A percentile compares a stretch with the other conserved stretches of the same genome.
Evolutionary conservation across 2,329 filamentous ascomycete species (phyloP).

Genomic region (Lachnellula occidentalis): DNA sequence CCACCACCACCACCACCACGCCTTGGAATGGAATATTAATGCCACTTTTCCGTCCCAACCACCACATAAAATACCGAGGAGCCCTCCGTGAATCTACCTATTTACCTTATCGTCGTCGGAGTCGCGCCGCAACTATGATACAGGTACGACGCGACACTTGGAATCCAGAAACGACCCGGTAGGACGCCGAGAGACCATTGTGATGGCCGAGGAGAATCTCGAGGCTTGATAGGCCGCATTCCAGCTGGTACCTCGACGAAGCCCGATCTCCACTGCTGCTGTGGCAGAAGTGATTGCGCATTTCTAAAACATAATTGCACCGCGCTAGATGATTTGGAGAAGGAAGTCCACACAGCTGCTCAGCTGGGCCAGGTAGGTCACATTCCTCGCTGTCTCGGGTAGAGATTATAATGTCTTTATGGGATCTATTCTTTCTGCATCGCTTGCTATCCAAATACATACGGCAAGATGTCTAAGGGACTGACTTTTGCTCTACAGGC

Average conservation of each 20-base stretch:
- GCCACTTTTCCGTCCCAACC: too few relatives aligned
- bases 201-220: conserved; percentile 16
- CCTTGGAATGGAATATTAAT: background rate
- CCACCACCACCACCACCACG: background rate
- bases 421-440: background rate
- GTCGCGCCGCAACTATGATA: conserved; percentile 18
- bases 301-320: conserved; percentile 76
- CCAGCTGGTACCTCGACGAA: conserved; percentile 17
- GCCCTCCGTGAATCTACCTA: background rate
- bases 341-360: conserved; percentile 80
- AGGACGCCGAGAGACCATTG: conserved; percentile 3
- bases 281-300: conserved; percentile 72
- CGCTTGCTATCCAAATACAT: background rate
- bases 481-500: conserved; percentile 79
- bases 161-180: conserved; percentile 10
- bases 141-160: conserved; percentile 16
- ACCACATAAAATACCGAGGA: too few relatives aligned
- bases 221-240: conserved; percentile 26
- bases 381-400: conserved; percentile 29
- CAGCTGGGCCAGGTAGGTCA: conserved; percentile 80
- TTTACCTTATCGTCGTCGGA: conserved; percentile 4
- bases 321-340: conserved; percentile 75
- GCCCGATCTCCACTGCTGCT: conserved; percentile 61
- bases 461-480: conserved; percentile 31
- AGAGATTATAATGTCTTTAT: conserved; percentile 2